Evolutionary conservation across 768 basidiomycete species (phyloP), one percentile per base, ranked within the genome.

Genomic region (Dentipellis fragilis): DNA sequence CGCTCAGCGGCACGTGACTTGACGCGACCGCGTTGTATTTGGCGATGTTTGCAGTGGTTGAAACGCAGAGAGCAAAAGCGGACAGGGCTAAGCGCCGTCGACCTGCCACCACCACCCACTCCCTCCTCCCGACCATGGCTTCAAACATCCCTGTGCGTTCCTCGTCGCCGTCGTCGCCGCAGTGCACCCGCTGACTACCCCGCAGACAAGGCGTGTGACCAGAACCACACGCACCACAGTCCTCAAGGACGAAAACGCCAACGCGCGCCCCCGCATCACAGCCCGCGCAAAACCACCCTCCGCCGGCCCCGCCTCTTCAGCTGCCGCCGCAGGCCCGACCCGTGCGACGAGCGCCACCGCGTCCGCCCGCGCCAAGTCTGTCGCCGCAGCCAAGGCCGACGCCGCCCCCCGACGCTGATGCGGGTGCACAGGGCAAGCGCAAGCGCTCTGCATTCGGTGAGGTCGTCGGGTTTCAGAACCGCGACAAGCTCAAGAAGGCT

Each of bases 391-490:
- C 48, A 45, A 45, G 42, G 16, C 42, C n/a, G 42, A 73, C 45
- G 70, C 76, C 8, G 64, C 75, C 59, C 68, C 70, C 58, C n/a
- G 76, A 80, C 59, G 62, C 67, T 19, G 80, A 84, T 45, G 69
- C 71, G 12, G 68, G 73, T 17, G 71, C 73, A 2, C 76, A 76
- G 48, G 80, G 77, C 36, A 88, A 88, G 66, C 79, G 87, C 54
- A 90, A 89, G 67, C 84, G 89, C 17, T 83, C 84, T 50, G 87
- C 83, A 0, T 73, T 91, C 42, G 79, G 80, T 14, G 89, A 91
- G 65, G 84, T 90, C 58, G 81, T 83, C 63, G 81, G 48, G 2
- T 49, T 21, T 21, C 22, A 22, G 21, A 49, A 49, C 48, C 42
- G 80, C 62, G 75, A 75, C 59, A 73, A 73, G 58, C 63, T 64